These are phyloP conservation scores for Thalassiosira livingstoniorum DNA, from an alignment of 352 stramenopile genomes.

Conservation along the genomic window DNA sequence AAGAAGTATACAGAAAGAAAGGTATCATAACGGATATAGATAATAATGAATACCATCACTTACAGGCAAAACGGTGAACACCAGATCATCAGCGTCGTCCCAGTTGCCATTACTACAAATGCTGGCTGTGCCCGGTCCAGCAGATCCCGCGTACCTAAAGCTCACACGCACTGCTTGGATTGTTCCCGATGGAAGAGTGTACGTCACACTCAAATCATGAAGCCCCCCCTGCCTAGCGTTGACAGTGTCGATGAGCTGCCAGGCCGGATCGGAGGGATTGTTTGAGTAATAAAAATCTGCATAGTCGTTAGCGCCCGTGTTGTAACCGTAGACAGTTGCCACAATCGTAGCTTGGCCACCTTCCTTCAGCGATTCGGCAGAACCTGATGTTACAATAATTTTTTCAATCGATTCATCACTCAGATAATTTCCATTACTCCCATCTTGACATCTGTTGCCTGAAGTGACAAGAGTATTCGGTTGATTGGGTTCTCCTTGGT, in stretches of 20 bases:
- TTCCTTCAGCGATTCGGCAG: neutral
- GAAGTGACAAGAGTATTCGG: slow-evolving; percentile 6
- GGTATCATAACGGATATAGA: too few species aligned
- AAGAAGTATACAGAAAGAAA: too few species aligned
- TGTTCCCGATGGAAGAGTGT: slow-evolving; percentile 11
- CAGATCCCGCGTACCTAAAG: neutral
- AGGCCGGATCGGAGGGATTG: slow-evolving; percentile 18
- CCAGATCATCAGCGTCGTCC: neutral
- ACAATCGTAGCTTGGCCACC: slow-evolving; percentile 1
- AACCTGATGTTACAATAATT: slow-evolving; percentile 17
- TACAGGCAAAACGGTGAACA: neutral
- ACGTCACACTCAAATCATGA: neutral
- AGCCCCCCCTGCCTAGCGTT: neutral
- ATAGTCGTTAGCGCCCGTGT: neutral
- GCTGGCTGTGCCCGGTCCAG: neutral
- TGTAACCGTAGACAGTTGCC: slow-evolving; percentile 5
- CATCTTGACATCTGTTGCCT: slow-evolving; percentile 16
- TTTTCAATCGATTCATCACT: slow-evolving; percentile 23
- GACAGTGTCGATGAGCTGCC: slow-evolving; percentile 15
- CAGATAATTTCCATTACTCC: neutral
- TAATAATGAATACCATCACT: too few species aligned
- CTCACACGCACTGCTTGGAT: slow-evolving; percentile 22
- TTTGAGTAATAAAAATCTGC: slow-evolving; percentile 25
- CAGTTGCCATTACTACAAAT: neutral
- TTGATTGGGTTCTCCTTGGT: slow-evolving; percentile 13